Percentiles rank a stretch among this genome's conserved stretches.
phyloP scores from a whole-genome alignment of 225 moss, liverwort and hornwort species.

The Marchantia polymorpha region DNA sequence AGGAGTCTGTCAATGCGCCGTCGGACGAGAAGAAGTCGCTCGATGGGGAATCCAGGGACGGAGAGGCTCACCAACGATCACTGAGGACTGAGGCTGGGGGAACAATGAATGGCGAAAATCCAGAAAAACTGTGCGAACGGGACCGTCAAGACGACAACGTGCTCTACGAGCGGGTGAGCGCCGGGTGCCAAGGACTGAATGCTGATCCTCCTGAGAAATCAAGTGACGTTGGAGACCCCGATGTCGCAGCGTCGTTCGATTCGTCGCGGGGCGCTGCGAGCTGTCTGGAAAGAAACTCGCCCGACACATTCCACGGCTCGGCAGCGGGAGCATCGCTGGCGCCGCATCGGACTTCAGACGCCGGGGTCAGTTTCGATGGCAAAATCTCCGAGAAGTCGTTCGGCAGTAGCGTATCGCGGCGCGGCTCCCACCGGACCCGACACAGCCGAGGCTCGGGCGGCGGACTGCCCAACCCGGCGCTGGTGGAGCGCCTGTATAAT shows the following conservation, averaged over 20 bases:
- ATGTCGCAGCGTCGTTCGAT: neutral
- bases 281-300: neutral
- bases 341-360: neutral
- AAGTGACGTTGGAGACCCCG: neutral
- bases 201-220: neutral
- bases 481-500: conserved; percentile 34
- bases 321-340: too few species aligned
- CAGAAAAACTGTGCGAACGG: neutral
- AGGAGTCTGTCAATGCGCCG: neutral
- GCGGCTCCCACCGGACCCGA: neutral
- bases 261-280: neutral
- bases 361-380: conserved; percentile 6
- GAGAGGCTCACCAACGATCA: neutral
- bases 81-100: neutral
- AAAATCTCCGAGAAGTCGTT: conserved; percentile 8
- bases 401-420: neutral
- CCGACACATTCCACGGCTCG: neutral
- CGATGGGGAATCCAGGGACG: neutral
- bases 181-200: neutral
- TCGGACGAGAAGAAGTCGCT: neutral
- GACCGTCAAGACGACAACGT: neutral
- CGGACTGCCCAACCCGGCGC: neutral
- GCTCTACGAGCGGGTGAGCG: neutral
- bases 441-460: conserved; percentile 12
- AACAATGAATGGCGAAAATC: neutral